Base-by-base conservation (phyloP, 2,329 filamentous ascomycete species). In the Plenodomus lindquistii region DNA sequence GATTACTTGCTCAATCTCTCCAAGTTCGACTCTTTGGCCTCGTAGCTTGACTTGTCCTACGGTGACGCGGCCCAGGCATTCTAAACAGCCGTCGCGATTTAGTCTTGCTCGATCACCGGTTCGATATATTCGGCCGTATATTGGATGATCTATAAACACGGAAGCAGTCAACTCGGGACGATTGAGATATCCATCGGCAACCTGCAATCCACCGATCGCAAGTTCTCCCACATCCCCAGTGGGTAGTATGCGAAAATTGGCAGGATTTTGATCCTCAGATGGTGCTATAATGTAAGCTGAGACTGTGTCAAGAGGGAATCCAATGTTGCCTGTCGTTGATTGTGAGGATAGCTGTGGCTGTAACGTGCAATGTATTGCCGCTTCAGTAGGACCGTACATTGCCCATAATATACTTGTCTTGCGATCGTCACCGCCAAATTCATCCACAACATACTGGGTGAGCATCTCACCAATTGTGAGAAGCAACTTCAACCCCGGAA, bases 381-480 rank as follows among this genome's bases (percentile, higher is more conserved):
- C 90, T 73, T 97, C 92, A 0, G 92, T 97, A 1, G 92, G 92
- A 0, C 92, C 92, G 66, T 97, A 97, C 91, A 96, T 96, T 27
- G 86, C 92, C 81, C 90, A 92, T 1, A 97, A 78, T 37, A 96
- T 85, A 57, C 88, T 86, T 2, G 76, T 67, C 7, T 72, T 73
- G 0, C 65, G 65, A 0, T 70, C 63, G 9, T 77, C 74, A 2
- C 83, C 83, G 5, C 90, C 91, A 76, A 94, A 97, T 65, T 95
- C 90, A 29, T 83, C 75, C 18, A 96, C 79, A 2, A 97, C 86
- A 8, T 84, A 81, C 36, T 81, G 78, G 3, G 88, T 96, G 29
- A 97, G 81, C 91, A 96, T 96, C 71, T 97, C 92, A 5, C 92
- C 92, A 58, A 96, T 96, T 0, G 91, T 96, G 19, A 97, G 74